These are phyloP conservation scores for Umbelopsis sp. DNA, from an alignment of 371 early-diverging fungal species.

Conservation along the genomic window DNA sequence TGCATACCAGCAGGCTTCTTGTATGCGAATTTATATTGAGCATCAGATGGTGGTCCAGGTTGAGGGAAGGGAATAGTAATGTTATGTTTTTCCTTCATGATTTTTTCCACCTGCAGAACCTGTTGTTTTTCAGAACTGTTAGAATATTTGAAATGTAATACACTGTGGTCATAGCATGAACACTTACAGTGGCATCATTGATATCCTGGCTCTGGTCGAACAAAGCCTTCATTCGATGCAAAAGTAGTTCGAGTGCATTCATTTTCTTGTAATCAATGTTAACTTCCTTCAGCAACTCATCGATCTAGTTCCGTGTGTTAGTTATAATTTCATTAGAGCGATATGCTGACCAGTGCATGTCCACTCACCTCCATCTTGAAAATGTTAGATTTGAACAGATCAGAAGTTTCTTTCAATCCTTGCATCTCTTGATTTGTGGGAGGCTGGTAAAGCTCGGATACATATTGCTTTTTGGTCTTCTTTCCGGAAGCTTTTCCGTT, in stretches of 20 bases:
- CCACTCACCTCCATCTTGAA: constrained; percentile 80
- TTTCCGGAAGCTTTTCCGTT: constrained; percentile 26
- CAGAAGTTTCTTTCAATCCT: constrained; percentile 78
- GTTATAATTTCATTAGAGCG: neutral
- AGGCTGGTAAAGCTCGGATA: constrained; percentile 39
- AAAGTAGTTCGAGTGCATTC: constrained; percentile 72
- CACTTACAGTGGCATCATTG: constrained; percentile 53
- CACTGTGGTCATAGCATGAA: neutral
- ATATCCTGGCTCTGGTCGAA: constrained; percentile 57
- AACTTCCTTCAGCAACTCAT: constrained; percentile 83
- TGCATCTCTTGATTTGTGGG: constrained; percentile 87
- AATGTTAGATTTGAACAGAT: constrained; percentile 88
- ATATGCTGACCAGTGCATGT: neutral
- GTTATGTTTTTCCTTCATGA: constrained; percentile 53
- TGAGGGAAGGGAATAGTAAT: constrained; percentile 78
- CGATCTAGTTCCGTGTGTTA: constrained; percentile 54
- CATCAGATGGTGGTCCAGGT: constrained; percentile 68
- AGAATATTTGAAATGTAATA: neutral
- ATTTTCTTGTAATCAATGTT: constrained; percentile 65
- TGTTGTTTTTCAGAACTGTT: neutral
- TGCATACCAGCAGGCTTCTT: constrained; percentile 76
- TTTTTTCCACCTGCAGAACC: constrained; percentile 39
- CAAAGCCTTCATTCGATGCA: constrained; percentile 66
- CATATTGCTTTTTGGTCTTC: constrained; percentile 38
- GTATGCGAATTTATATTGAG: constrained; percentile 77